Base-by-base conservation (phyloP, 2,329 filamentous ascomycete genomes). In the Huntiella savannae region DNA sequence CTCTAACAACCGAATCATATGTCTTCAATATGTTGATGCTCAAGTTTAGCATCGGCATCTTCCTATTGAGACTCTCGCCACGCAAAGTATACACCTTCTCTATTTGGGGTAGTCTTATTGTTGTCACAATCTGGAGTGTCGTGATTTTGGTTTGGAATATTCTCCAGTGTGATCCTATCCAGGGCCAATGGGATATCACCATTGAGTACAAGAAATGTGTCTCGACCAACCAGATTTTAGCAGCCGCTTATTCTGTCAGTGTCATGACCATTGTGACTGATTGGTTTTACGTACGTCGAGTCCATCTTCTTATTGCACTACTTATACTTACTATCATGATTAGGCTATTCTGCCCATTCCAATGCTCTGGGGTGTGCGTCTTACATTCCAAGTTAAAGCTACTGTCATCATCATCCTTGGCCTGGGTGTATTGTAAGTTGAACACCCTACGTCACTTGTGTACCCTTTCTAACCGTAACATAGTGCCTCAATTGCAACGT, bases 1-100 rank as follows among this genome's bases (percentile, higher is more conserved):
- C 69, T 17, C 53, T 72, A 28, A 66, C 67, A 8, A 68, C 68
- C 1, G 65, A 63, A 5, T 64, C 64, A 2, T 72, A 72, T 47
- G 58, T 73, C 39, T 51, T 65, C 7, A 62, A 70, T 50, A 73
- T 74, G 69, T 66, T 71, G 62, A 65, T 73, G 50, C 65, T 71
- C 57, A 74, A 74, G 56, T 57, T 73, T 43, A 70, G 70, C 56
- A 71, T 73, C 42, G 66, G 64, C 33, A 58, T 72, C 49, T 71
- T 71, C 50, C 61, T 72, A 6, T 55, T 73, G 13, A 62, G 67
- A 4, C 58, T 73, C 12, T 64, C 68, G 1, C 60, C 62, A 3
- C 58, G 63, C 37, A 63, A 58, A 40, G 55, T 63, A 15, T 74
- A 73, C 54, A 65, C 60, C 16, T 69, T 63, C 54, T 66, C 65